phyloP scores from a whole-genome alignment of 805 yeast species.

The Brettanomyces bruxellensis region DNA sequence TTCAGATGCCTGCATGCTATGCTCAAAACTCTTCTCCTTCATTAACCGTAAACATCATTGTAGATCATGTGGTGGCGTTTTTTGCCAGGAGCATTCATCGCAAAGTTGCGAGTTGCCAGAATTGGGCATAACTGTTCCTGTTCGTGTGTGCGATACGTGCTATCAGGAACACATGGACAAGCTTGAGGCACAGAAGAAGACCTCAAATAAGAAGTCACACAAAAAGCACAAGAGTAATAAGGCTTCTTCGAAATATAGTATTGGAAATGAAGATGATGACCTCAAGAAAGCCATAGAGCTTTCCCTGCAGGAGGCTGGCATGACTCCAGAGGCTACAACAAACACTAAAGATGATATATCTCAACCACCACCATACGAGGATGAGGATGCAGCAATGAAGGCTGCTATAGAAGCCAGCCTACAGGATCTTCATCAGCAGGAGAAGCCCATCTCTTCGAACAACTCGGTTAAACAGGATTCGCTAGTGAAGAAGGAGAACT shows the following conservation, averaged over 20 bases:
- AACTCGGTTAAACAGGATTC: neutral
- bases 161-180: conserved; percentile 47
- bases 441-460: neutral
- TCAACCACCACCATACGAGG: conserved; percentile 31
- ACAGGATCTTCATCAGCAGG: conserved; percentile 46
- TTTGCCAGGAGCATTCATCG: conserved; percentile 77
- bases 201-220: neutral
- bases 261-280: conserved; percentile 64
- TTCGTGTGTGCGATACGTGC: conserved; percentile 91
- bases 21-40: conserved; percentile 71
- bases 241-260: conserved; percentile 9
- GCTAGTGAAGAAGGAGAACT: neutral
- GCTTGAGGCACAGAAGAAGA: conserved; percentile 12
- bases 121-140: conserved; percentile 80
- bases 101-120: conserved; percentile 65
- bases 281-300: conserved; percentile 68
- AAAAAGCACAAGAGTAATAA: conserved; percentile 9
- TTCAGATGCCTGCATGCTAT: conserved; percentile 90
- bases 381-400: conserved; percentile 80
- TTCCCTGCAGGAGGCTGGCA: conserved; percentile 51
- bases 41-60: conserved; percentile 93
- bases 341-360: neutral
- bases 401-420: conserved; percentile 93
- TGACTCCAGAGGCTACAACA: conserved; percentile 5
- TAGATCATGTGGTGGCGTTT: conserved; percentile 94